Base-by-base conservation (phyloP, 148 eudicot species). In the Camellia granthamiana region DNA sequence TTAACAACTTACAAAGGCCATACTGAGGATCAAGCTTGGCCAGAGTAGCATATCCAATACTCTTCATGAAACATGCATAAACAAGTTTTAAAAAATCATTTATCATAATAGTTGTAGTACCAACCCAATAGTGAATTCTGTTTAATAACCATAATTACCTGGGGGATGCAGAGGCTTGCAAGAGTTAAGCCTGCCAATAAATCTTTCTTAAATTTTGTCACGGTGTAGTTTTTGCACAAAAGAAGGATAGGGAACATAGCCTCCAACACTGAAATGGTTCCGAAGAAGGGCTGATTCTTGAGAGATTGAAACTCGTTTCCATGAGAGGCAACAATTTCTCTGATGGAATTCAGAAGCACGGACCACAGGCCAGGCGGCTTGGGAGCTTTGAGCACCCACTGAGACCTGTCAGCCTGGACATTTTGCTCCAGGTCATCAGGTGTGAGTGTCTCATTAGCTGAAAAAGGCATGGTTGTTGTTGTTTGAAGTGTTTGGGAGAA, bases 401-500 rank as follows among this genome's bases (percentile, higher is more conserved):
- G 72, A 72, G 84, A 42, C 77, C 80, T 75, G 60, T n/a, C 74
- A 43, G 80, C 38, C 21, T 23, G 21, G 15, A 52, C 73, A 15
- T 43, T 15, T 5, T 69, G 67, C 51, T 79, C 80, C 55, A 69
- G 47, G 77, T 76, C 61, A 15, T 30, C 12, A 7, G 23, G 42
- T 19, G 4, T 13, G 16, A 15, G 56, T 2, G 68, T 19, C 68
- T 71, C 71, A n/a, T 54, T 52, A 67, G 69, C 78, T 0, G 78
- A 62, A 47, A 78, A 41, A 72, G 65, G 41, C 74, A 42, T 64
- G n/a, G 75, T 79, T 44, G 75, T 79, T 44, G 75, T 79, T 44
- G 23, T 66, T 82, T 85, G 88, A 85, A 85, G 88, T 83, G 88
- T 85, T 85, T 85, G 88, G 85, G 83, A 70, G 85, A 85, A 85